A percentile compares a stretch with the other conserved stretches of the same genome.
These are phyloP conservation scores for Exophiala sideris DNA, from an alignment of 2,329 filamentous ascomycete genomes.

Conservation along the genomic window DNA sequence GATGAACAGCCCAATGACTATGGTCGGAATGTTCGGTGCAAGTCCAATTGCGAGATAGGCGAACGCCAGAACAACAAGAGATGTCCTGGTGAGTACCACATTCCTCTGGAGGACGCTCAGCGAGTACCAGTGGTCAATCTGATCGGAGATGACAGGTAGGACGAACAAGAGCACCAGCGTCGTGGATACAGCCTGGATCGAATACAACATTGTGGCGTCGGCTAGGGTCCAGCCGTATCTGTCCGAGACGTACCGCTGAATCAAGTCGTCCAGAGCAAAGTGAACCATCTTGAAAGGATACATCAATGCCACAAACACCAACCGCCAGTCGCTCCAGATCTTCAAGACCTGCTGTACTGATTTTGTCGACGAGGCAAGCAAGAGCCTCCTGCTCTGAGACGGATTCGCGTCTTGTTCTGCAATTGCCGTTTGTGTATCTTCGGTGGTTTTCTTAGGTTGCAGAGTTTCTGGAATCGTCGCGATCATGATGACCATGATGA, in stretches of 20 bases:
- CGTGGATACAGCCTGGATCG: slow-evolving; percentile 47
- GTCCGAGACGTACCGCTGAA: slow-evolving; percentile 53
- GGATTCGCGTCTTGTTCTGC: slow-evolving; percentile 25
- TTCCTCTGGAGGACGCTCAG: slow-evolving; percentile 42
- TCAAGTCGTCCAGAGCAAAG: slow-evolving; percentile 45
- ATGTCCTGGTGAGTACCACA: slow-evolving; percentile 45
- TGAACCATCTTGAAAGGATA: slow-evolving; percentile 50
- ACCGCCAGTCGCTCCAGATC: slow-evolving; percentile 17
- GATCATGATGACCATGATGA: slow-evolving; percentile 34
- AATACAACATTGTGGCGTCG: slow-evolving; percentile 41
- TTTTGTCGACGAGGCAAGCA: slow-evolving; percentile 32
- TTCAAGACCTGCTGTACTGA: slow-evolving; percentile 5
- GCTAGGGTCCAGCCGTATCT: slow-evolving; percentile 50
- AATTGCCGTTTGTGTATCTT: slow-evolving; percentile 15
- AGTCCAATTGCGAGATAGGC: slow-evolving; percentile 48
- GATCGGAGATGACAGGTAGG: slow-evolving; percentile 41
- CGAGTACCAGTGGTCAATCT: slow-evolving; percentile 37
- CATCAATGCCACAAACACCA: slow-evolving; percentile 40
- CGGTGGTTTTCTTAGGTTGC: slow-evolving; percentile 29
- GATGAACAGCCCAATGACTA: slow-evolving; percentile 46
- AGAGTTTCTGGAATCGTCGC: slow-evolving; percentile 41
- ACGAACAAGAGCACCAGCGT: slow-evolving; percentile 47
- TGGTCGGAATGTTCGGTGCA: slow-evolving; percentile 40
- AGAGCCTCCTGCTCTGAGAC: slow-evolving; percentile 3
- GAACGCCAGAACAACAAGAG: slow-evolving; percentile 43